Base-by-base conservation (phyloP, 78 protist species). In the Dictyostelium firmibasis region DNA sequence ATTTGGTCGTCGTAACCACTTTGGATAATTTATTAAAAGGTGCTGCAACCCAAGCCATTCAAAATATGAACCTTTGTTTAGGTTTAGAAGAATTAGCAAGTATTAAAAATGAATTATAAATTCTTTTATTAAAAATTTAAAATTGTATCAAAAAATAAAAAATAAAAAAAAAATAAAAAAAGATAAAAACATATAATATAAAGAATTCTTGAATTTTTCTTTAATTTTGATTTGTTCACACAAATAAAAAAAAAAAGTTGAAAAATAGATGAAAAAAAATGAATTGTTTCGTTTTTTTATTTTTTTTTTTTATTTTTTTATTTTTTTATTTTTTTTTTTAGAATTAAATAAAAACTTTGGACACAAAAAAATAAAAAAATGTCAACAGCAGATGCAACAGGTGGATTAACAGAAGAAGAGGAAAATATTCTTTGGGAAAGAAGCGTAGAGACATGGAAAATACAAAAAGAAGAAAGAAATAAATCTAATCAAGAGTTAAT, bases 1-100 rank as follows among this genome's bases (percentile, higher is more conserved):
- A 92, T 62, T 72, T 86, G 18, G 97, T 96, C 2, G 85, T 96
- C 18, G 96, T 92, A 23, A 64, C 96, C n/a, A 96, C 98, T 35
- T 23, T 96, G 14, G 98, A 96, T 83, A 96, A 96, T 57, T 87
- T 96, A n/a, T 92, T 96, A 74, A 96, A 96, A 85, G 98, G 98
- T 47, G 98, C 98, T 13, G 95, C 98, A 14, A 96, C 98, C 43
- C 98, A 96, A 91, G 94, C 95, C 8, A 31, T 95, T 13, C 97
- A 93, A 77, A 96, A 96, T 91, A 84, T 96, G 93, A 96, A 96
- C 86, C 53, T 96, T 18, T 86, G 91, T 16, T 84, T 96, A 35
- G 96, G 95, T 43, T 27, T 91, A 16, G 50, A 53, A 11, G 98
- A 96, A 76, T 69, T 83, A 7, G 60, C 69, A 18, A 95, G 96